Evolutionary conservation across 306 rosid species (phyloP), one percentile per base, ranked within the genome.

Genomic region (Cucurbita maxima): DNA sequence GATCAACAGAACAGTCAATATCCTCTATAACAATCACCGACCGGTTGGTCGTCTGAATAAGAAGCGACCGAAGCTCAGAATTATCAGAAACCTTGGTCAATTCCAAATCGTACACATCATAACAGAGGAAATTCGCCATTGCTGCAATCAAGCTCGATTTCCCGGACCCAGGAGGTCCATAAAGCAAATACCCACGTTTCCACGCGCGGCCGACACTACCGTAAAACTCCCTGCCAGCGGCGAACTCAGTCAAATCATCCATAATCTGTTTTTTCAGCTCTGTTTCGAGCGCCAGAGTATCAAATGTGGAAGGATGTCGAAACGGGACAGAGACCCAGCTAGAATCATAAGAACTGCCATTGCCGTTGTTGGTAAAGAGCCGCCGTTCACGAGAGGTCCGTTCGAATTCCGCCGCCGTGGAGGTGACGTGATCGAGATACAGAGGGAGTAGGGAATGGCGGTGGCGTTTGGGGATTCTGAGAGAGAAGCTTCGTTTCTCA

Each of bases 241-340:
- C 59, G 14, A 92, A 92, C 3, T 89, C 85, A 0, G 83, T 85
- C 36, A 92, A 77, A 53, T 92, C 97, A n/a, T 79, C 76, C 10
- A 85, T 86, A 0, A 92, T 84, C 62, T 88, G 90, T 34, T 80
- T 88, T 79, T 92, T 92, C 3, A 89, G 61, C 4, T 89, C 87
- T 0, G 90, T 88, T 43, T 92, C 92, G 0, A 92, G 78, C 0
- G 96, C 97, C 2, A 92, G 82, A 0, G 97, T 92, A 5, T 89
- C 88, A 40, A 92, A 87, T 1, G 96, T 87, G 1, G 97, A 92
- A 12, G 97, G 96, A 60, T 92, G 97, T 1, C 94, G 87, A 60
- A 92, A 92, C 4, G 97, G 97, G 4, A 92, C 94, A 20, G 97
- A 92, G 25, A 79, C 93, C 97, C 96, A 92, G 7, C 96, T 96